phyloP scores from a whole-genome alignment of 192 early-diverging fungal species.

The Gaertneriomyces semiglobifer region DNA sequence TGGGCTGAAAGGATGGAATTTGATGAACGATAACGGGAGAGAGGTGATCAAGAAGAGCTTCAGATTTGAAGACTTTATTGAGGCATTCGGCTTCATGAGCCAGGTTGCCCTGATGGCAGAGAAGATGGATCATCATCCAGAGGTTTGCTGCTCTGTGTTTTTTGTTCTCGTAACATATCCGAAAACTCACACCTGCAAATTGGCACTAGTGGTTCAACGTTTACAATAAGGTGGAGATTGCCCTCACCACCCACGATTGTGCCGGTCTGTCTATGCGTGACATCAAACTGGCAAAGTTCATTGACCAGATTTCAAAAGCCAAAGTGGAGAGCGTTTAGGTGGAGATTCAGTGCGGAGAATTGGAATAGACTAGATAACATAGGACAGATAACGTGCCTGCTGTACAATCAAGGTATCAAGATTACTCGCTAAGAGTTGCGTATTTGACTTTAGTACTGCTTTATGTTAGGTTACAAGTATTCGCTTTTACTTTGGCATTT shows the following conservation, averaged over 20 bases:
- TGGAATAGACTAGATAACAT: no score
- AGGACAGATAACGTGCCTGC: no score
- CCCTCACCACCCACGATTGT: slow-evolving; percentile 87
- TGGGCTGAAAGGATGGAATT: slow-evolving; percentile 15
- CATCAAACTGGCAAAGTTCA: slow-evolving; percentile 56
- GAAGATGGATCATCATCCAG: slow-evolving; percentile 93
- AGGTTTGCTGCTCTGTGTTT: slow-evolving; percentile 31
- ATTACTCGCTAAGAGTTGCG: no score
- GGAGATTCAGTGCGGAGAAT: no score
- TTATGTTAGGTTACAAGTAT: no score
- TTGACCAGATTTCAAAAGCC: slow-evolving; percentile 24
- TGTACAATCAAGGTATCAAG: no score
- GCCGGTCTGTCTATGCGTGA: slow-evolving; percentile 76
- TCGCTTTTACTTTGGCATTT: no score
- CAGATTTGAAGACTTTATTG: slow-evolving; percentile 75
- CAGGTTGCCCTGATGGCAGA: slow-evolving; percentile 85
- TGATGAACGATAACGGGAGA: slow-evolving; percentile 23
- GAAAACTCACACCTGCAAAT: not conserved
- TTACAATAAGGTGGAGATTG: slow-evolving; percentile 88
- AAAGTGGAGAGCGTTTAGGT: slow-evolving; percentile 8
- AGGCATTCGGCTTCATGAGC: slow-evolving; percentile 95
- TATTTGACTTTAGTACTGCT: no score
- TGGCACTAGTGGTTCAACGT: slow-evolving; percentile 62
- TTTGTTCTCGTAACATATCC: not conserved
- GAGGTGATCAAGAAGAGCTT: slow-evolving; percentile 58